Evolutionary conservation across 805 yeast species (phyloP), one percentile per base, ranked within the genome.

Genomic region (Spathaspora girioi): DNA sequence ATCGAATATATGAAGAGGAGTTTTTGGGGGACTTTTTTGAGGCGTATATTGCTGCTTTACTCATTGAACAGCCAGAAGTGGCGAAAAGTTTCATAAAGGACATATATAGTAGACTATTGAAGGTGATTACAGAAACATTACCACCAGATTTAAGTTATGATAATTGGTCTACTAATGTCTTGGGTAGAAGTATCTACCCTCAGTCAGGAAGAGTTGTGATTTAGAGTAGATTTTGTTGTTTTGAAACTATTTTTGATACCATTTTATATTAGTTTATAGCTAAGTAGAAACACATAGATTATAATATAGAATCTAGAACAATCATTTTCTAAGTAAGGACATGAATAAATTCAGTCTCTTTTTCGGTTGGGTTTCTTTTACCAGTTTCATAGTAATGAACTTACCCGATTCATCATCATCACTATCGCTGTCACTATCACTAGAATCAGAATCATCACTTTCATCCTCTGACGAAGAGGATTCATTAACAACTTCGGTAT

Each of bases 1-100:
- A 19, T 18, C 52, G 62, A 31, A 53, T 62, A 35, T 71, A 70
- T 52, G 76, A 73, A 56, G 75, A 71, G 49, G 77, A 73, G 51
- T 70, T 71, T 53, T 59, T 72, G 32, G 77, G 71, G 1, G 77
- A 73, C 52, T 73, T 67, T 55, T 73, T 73, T 51, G 77, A 73
- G 53, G 68, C 67, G 47, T 73, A 73, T 46, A 68, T 70, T n/a
- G 77, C 75, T n/a, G 73, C 76, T 0, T 61, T 73, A 45, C 66
- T 65, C 44, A 50, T 71, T 15, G 76, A 71, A 46, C 71, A 65
- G 54, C 76, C 76, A 4, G 62, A 58, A 8, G 66, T 58, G 1
- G 75, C 76, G 2, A 67, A 66, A 51, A 43, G 48, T n/a, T 71
- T 70, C 63, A 65, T 73, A 12, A 57, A 58, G 20, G 62, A 58